phyloP scores from a whole-genome alignment of 2,329 filamentous ascomycete species.

The Microdochium bolleyi region DNA sequence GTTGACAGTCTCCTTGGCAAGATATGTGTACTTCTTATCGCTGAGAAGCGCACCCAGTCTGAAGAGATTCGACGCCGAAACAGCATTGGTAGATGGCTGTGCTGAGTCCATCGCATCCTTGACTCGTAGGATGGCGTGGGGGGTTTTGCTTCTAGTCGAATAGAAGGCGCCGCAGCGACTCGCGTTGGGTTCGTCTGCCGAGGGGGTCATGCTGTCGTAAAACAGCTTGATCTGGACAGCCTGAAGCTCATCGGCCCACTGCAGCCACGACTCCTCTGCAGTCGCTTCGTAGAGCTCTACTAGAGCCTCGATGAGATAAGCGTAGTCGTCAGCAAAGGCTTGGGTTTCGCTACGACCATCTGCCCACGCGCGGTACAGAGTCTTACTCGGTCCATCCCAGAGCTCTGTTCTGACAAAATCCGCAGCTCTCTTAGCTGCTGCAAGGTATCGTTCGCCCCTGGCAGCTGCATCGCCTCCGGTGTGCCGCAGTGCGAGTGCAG shows the following conservation, averaged over 20 bases:
- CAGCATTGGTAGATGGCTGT: slow-evolving; percentile 82
- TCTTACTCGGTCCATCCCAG: slow-evolving; percentile 55
- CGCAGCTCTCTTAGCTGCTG: slow-evolving; percentile 60
- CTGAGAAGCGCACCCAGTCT: slow-evolving; percentile 64
- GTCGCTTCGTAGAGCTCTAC: slow-evolving; percentile 80
- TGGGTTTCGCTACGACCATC: slow-evolving; percentile 56
- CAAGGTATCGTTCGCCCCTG: slow-evolving; percentile 52
- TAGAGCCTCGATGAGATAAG: slow-evolving; percentile 76
- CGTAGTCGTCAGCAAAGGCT: slow-evolving; percentile 91
- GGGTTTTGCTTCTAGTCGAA: slow-evolving; percentile 53
- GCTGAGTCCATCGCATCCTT: slow-evolving; percentile 95
- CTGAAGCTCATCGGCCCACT: slow-evolving; percentile 78
- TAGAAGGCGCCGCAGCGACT: slow-evolving; percentile 58
- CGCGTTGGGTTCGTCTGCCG: slow-evolving; percentile 23
- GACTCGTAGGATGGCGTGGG: slow-evolving; percentile 72
- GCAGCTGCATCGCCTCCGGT: slow-evolving; percentile 45
- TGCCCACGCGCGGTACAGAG: slow-evolving; percentile 68
- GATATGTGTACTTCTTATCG: slow-evolving; percentile 52
- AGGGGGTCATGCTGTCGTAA: slow-evolving; percentile 50
- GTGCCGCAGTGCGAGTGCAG: slow-evolving; percentile 57
- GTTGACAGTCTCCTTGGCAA: slow-evolving; percentile 66
- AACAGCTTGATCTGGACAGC: slow-evolving; percentile 68
- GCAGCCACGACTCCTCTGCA: slow-evolving; percentile 64
- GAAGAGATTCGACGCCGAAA: slow-evolving; percentile 82
- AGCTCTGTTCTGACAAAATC: slow-evolving; percentile 65